Base-by-base conservation (phyloP, 768 basidiomycete species). In the Termitomyces sp. region DNA sequence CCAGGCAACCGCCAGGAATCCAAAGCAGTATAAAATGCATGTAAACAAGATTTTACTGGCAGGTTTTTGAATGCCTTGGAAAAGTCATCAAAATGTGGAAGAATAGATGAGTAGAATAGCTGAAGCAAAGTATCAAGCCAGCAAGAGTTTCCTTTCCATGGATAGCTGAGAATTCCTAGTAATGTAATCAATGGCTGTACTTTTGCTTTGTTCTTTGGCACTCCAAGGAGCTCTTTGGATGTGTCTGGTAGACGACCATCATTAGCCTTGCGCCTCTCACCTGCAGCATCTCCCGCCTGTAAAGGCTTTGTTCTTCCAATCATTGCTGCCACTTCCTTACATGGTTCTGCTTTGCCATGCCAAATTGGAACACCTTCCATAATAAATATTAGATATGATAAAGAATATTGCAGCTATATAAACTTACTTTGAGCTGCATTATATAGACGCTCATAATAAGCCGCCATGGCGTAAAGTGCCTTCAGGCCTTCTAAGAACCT, bases 401-500 rank as follows among this genome's bases (percentile, higher is more conserved):
- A 23, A 5, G 29, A 9, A 41, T n/a, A n/a, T n/a, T n/a, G n/a
- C n/a, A n/a, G n/a, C n/a, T n/a, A n/a, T n/a, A n/a, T n/a, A n/a
- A n/a, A n/a, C 49, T 7, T 27, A 50, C 49, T 40, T 12, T 1
- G 7, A n/a, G 50, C 39, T 1, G 40, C 32, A 3, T 3, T 13
- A 25, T 52, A 15, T 25, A 4, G 31, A 11, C 33, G 51, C 25
- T 52, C 51, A 36, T 52, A 52, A 45, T 52, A 35, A 0, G 9
- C 0, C 15, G 51, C 31, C 23, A 52, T 2, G 7, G 39, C 3
- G 16, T 52, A 33, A 1, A 52, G 32, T 13, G 55, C 29, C 0
- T 47, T 10, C 3, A 70, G 7, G 0, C 68, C 71, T 27, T 64
- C 62, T 4, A 70, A 47, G 18, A 70, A 61, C 3, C n/a, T 25